These are phyloP conservation scores for Colletotrichum camelliae DNA, from an alignment of 2,329 filamentous ascomycete species.

Conservation along the genomic window DNA sequence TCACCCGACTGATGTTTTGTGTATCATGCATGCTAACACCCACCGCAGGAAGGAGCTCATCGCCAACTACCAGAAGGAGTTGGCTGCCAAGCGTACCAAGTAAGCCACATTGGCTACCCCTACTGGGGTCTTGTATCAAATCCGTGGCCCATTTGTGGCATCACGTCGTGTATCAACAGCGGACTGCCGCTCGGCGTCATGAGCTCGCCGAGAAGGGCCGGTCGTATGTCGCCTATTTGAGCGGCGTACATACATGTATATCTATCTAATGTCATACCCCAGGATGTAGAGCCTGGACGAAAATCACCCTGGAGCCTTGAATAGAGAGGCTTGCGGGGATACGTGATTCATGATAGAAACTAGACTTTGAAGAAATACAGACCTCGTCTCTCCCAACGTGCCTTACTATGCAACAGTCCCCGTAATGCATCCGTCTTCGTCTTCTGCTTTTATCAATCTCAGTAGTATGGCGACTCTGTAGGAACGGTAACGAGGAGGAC, in stretches of 20 bases:
- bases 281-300: neutral
- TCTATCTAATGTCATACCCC: constrained; percentile 20
- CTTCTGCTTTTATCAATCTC: neutral
- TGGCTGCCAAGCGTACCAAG: constrained; percentile 61
- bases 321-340: neutral
- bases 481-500: neutral
- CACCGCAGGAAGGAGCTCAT: constrained; percentile 59
- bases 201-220: neutral
- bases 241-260: constrained; percentile 20
- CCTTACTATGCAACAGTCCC: neutral
- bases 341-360: constrained; percentile 20
- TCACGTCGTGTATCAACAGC: constrained; percentile 17
- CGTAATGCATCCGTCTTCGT: neutral
- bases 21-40: constrained; percentile 29
- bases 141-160: constrained; percentile 1
- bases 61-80: constrained; percentile 64
- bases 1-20: neutral
- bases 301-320: constrained; percentile 2
- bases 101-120: constrained; percentile 30
- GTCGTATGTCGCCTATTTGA: constrained; percentile 2
- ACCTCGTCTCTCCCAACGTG: constrained; percentile 4
- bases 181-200: neutral
- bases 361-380: constrained; percentile 20
- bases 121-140: neutral
- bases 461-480: neutral